Base-by-base conservation (phyloP, 345 rosid species). In the Brassica cretica region DNA sequence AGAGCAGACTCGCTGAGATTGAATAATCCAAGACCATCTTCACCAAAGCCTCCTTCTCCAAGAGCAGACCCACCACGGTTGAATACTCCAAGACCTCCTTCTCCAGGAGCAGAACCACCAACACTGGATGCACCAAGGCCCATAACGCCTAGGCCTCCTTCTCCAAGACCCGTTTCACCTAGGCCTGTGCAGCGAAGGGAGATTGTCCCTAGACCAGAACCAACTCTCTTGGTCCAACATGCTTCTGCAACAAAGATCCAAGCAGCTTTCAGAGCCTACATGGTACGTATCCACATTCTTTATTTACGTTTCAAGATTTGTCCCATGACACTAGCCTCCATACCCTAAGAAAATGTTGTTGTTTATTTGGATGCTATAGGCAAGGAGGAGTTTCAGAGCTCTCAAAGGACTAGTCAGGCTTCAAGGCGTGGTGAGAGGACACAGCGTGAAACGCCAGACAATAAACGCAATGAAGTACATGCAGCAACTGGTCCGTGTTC, bases 381-480 rank as follows among this genome's bases (percentile, higher is more conserved):
- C 92, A 72, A 89, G 99, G 65, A 90, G 86, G 83, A 96, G 97
- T 85, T 93, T 91, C 74, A 86, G 90, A 83, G 96, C 99, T 80
- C 84, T 91, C 68, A 96, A 86, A 85, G 98, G 99, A 27, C 86
- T 96, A 70, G 91, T 88, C 84, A 89, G 99, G 85, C 99, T 96
- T 76, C 99, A 93, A 84, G 98, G 95, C 65, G 96, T 93, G 29
- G 85, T 93, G 41, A 83, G 90, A 84, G 99, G 99, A 64, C 89
- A 90, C 80, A 91, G 82, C 25, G 99, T 89, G 72, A 96, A 88
- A 86, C 88, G 97, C 18, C 99, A 93, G 80, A 93, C 98, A 2
- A 44, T 69, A 71, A 93, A 85, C 69, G 99, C 99, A 61, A 85
- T 91, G 90, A 96, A 96, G 49, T 82, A 87, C 75, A 93, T 96